Percentiles rank a stretch among this genome's conserved stretches.
phyloP scores from a whole-genome alignment of 768 basidiomycete species.

The Boletus vermiculosoides region DNA sequence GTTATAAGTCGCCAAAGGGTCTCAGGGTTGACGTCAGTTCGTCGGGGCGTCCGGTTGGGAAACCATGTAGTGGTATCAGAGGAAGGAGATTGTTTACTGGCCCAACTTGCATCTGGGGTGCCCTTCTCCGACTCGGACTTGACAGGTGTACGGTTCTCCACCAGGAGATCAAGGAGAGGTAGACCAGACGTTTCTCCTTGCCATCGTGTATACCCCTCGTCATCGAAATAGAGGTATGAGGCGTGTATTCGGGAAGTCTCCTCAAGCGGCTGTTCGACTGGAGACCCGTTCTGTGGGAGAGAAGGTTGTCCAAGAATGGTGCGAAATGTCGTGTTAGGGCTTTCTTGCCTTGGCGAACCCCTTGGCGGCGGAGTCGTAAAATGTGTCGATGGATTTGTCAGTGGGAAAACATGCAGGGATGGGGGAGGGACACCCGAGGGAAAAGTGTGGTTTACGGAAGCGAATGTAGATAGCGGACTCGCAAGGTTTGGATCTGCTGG shows the following conservation, averaged over 20 bases:
- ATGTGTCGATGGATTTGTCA: slow-evolving; percentile 79
- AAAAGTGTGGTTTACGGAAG: slow-evolving; percentile 40
- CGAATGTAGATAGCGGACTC: slow-evolving; percentile 39
- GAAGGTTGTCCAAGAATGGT: slow-evolving; percentile 40
- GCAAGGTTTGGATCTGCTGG: slow-evolving; percentile 32
- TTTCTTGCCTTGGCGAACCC: slow-evolving; percentile 45
- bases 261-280: slow-evolving; percentile 48
- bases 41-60: slow-evolving; percentile 72
- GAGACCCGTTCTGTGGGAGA: slow-evolving; percentile 21
- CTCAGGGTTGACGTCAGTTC: slow-evolving; percentile 83
- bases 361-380: slow-evolving; percentile 52
- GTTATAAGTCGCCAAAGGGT: slow-evolving; percentile 86
- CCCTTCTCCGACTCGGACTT: slow-evolving; percentile 34
- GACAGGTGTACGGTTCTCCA: slow-evolving; percentile 60
- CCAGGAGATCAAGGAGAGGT: slow-evolving; percentile 79
- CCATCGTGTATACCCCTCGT: slow-evolving; percentile 86
- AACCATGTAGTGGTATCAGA: slow-evolving; percentile 61
- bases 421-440: slow-evolving; percentile 72
- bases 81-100: slow-evolving; percentile 35
- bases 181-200: slow-evolving; percentile 93
- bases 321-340: slow-evolving; percentile 42
- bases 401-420: slow-evolving; percentile 71
- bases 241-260: slow-evolving; percentile 66
- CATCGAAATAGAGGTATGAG: slow-evolving; percentile 83
- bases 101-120: slow-evolving; percentile 28